A percentile compares a stretch with the other conserved stretches of the same genome.
phyloP scores from a whole-genome alignment of 1,284 basidiomycete species.

The Sporisorium exsertum region DNA sequence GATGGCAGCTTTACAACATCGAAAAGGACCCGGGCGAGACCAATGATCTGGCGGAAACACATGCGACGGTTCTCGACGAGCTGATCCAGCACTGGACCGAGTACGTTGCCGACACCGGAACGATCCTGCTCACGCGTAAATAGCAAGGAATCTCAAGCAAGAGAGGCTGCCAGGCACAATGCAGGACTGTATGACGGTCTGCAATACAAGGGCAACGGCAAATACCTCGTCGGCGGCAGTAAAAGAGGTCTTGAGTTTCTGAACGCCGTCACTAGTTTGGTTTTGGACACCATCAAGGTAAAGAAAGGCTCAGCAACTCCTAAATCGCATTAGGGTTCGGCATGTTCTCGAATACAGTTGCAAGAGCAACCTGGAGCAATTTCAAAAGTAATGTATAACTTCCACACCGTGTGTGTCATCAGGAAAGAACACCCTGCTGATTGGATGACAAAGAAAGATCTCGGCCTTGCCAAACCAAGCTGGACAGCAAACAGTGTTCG shows the following conservation, averaged over 20 bases:
- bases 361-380: no score
- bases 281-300: background rate
- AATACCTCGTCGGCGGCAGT: background rate
- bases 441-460: no score
- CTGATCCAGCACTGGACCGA: conserved; percentile 37
- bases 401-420: no score
- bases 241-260: background rate
- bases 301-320: no score
- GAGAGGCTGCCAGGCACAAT: no score
- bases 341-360: no score
- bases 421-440: no score
- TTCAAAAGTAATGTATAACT: no score
- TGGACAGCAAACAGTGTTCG: no score
- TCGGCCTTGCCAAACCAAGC: no score
- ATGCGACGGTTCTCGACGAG: conserved; percentile 47
- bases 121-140: conserved; percentile 2
- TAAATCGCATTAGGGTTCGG: no score
- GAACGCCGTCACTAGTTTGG: background rate
- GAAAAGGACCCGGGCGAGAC: conserved; percentile 61
- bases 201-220: background rate
- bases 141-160: no score
- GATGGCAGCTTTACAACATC: conserved; percentile 64
- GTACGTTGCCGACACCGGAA: conserved; percentile 20
- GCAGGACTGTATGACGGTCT: background rate
- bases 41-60: conserved; percentile 50